phyloP scores from a whole-genome alignment of 495 filamentous ascomycete genomes.

The Aspergillus homomorphus region DNA sequence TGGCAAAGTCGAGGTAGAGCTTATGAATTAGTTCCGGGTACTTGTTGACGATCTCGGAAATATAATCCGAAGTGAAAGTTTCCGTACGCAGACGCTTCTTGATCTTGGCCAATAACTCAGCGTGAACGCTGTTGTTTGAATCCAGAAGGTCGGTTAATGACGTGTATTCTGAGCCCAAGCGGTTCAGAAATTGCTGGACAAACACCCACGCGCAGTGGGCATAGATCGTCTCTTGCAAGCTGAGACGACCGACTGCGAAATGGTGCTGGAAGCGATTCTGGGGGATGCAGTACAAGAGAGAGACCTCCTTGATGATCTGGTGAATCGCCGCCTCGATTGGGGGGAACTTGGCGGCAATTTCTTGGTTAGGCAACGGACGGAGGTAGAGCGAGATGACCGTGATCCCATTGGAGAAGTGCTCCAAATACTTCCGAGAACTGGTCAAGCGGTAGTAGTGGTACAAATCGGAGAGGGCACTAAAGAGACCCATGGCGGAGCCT shows the following conservation, averaged over 20 bases:
- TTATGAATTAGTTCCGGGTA: conserved; percentile 86
- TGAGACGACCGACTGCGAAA: conserved; percentile 84
- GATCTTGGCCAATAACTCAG: conserved; percentile 89
- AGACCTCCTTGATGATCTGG: conserved; percentile 98
- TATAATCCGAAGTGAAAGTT: conserved; percentile 97
- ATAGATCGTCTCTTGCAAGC: conserved; percentile 95
- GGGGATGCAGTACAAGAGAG: conserved; percentile 93
- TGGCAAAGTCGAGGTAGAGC: conserved; percentile 89
- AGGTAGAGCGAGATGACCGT: conserved; percentile 95
- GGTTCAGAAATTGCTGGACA: conserved; percentile 94
- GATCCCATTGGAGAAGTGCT: conserved; percentile 98
- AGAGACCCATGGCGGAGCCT: conserved; percentile 87
- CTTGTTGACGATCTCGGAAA: conserved; percentile 90
- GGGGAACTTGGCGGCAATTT: conserved; percentile 55
- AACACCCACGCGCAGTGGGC: conserved; percentile 97
- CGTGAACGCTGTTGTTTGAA: conserved; percentile 73
- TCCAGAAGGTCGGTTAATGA: conserved; percentile 83
- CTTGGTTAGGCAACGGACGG: conserved; percentile 57
- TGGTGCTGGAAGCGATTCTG: conserved; percentile 91
- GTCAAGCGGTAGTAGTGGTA: conserved; percentile 99
- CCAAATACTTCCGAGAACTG: conserved; percentile 93
- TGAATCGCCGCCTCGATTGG: conserved; percentile 92
- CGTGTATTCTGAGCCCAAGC: conserved; percentile 86
- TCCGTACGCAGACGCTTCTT: conserved; percentile 93
- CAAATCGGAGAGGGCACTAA: conserved; percentile 90